These are phyloP conservation scores for Cladophialophora immunda DNA, from an alignment of 2,329 filamentous ascomycete genomes.

Conservation along the genomic window DNA sequence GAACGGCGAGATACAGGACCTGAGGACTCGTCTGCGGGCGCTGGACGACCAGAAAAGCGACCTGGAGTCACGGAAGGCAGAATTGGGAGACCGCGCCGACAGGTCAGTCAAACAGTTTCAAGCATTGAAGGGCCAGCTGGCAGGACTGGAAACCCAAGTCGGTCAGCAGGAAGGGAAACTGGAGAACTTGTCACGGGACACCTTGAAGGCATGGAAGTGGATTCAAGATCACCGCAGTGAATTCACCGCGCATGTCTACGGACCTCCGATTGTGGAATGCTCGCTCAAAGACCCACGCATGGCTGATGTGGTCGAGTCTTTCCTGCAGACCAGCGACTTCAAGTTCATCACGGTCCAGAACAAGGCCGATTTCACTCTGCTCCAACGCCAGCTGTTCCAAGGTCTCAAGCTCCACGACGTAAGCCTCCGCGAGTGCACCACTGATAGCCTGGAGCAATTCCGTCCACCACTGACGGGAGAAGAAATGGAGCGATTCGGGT, in stretches of 20 bases:
- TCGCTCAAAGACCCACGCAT: constrained; percentile 77
- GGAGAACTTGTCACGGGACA: constrained; percentile 67
- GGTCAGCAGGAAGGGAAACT: constrained; percentile 78
- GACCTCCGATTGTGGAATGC: constrained; percentile 81
- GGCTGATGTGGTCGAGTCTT: constrained; percentile 67
- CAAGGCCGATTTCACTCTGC: constrained; percentile 74
- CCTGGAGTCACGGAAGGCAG: constrained; percentile 16
- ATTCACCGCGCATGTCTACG: constrained; percentile 81
- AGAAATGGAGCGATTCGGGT: constrained; percentile 67
- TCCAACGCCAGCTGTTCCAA: constrained; percentile 72
- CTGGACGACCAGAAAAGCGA: constrained; percentile 50
- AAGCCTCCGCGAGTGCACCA: constrained; percentile 66
- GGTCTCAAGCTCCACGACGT: constrained; percentile 73
- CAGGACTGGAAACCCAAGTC: constrained; percentile 73
- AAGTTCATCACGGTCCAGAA: constrained; percentile 78
- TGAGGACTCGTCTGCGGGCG: constrained; percentile 42
- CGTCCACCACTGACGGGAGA: constrained; percentile 62
- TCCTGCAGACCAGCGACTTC: constrained; percentile 63
- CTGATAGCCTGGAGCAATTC: constrained; percentile 62
- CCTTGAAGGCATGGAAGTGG: constrained; percentile 80
- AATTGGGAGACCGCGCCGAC: constrained; percentile 51
- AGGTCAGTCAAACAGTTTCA: constrained; percentile 50
- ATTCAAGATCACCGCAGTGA: constrained; percentile 72
- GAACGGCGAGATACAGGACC: constrained; percentile 31
- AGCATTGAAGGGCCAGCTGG: constrained; percentile 60